Base-by-base conservation (phyloP, 164 flowering plant genomes). In the Piper longum region DNA sequence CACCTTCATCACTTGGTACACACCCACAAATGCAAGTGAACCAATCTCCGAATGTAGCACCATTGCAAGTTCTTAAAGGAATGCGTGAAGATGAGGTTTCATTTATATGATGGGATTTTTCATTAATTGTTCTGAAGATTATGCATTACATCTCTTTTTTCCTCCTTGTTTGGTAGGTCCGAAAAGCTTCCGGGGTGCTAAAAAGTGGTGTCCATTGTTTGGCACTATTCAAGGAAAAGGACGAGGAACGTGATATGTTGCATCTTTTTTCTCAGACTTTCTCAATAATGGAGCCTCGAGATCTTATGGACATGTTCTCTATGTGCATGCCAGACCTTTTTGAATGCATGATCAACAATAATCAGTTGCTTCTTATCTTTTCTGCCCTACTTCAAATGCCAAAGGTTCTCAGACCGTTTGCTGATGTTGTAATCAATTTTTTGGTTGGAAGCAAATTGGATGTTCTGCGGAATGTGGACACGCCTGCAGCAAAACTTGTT, bases 251-350 rank as follows among this genome's bases (percentile, higher is more conserved):
- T 66, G 99, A 95, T 40, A 95, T 87, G 91, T 78, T 91, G 56
- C 75, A 78, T 55, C 81, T 77, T 16, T 91, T 91, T 64, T 89
- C 99, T 59, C 92, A 85, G 73, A 85, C 88, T 67, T 79, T 95
- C 68, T 80, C 85, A 54, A 81, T 91, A 61, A 86, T 95, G 98
- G 99, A 95, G 74, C 96, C 97, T 61, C 92, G 96, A 18, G 96
- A 95, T 80, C 86, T 95, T 1, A 95, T 95, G 99, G 99, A 95
- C 73, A 91, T 95, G 96, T 89, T 95, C 71, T 89, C 99, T 2
- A 73, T 95, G 78, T 89, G 99, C 66, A 85, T 95, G 96, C 84
- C 93, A 9, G 95, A 91, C 73, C 93, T 95, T 67, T 95, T 95
- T 73, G 96, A 95, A 65, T 83, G 91, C 91, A 91, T 95, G 98